A percentile compares a stretch with the other conserved stretches of the same genome.
Conservation (phyloP, 805 yeast genomes). For the Cephaloascus albidus region DNA sequence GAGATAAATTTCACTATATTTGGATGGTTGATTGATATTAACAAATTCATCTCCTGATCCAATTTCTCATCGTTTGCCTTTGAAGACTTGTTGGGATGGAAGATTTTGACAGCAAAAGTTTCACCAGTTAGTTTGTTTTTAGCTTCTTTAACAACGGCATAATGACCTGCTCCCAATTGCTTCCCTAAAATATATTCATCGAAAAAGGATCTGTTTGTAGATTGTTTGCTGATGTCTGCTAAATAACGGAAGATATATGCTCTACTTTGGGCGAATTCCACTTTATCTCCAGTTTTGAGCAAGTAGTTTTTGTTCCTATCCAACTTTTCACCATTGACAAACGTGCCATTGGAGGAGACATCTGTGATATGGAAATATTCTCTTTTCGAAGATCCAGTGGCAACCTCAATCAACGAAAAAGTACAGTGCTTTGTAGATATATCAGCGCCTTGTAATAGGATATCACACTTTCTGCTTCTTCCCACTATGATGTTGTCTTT, state of each 20-base stretch:
- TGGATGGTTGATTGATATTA: slow-evolving; percentile 57
- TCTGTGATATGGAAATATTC: slow-evolving; percentile 42
- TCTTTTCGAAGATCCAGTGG: slow-evolving; percentile 13
- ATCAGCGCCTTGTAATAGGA: slow-evolving; percentile 43
- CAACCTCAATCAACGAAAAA: slow-evolving; percentile 30
- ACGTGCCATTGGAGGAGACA: slow-evolving; percentile 57
- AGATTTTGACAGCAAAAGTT: slow-evolving; percentile 65
- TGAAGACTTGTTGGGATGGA: slow-evolving; percentile 46
- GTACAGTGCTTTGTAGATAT: slow-evolving; percentile 61
- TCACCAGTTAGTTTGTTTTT: slow-evolving; percentile 46
- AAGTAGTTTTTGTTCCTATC: slow-evolving; percentile 39
- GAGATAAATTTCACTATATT: slow-evolving; percentile 61
- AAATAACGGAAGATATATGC: slow-evolving; percentile 38
- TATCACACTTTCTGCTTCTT: slow-evolving; percentile 52
- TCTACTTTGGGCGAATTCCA: slow-evolving; percentile 47
- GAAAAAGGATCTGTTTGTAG: slow-evolving; percentile 32
- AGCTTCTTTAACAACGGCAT: slow-evolving; percentile 74
- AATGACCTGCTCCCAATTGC: slow-evolving; percentile 69
- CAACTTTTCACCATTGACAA: slow-evolving; percentile 45
- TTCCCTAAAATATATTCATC: slow-evolving; percentile 49
- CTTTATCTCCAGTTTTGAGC: slow-evolving; percentile 54
- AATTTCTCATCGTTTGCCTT: slow-evolving; percentile 26
- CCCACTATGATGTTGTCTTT: slow-evolving; percentile 32
- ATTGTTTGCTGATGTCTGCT: slow-evolving; percentile 5
- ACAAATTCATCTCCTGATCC: slow-evolving; percentile 58